Base-by-base conservation (phyloP, 306 rosid species). In the Sicyos edulis region DNA sequence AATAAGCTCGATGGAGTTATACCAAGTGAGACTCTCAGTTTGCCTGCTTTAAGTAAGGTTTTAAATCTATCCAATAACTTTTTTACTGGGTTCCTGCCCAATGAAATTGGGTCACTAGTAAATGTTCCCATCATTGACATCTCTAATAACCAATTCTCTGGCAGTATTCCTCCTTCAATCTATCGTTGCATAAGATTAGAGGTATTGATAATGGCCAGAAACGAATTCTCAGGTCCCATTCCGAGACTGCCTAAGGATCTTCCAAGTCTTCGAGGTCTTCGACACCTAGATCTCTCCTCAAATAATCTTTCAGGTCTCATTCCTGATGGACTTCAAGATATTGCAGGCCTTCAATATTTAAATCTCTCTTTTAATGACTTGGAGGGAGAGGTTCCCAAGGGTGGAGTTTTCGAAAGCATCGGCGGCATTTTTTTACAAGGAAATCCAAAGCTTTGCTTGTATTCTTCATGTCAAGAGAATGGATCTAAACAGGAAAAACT, bases 1-100 rank as follows among this genome's bases (percentile, higher is more conserved):
- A 91, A 91, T 78, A 76, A 54, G 74, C 86, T 91, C 76, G 80
- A 76, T 29, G 96, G 91, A 73, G 81, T 79, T 83, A 83, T 91
- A 64, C 86, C 89, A 7, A 26, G 19, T 72, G 89, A 84, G 77
- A 52, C 80, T 32, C 78, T 88, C 70, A 80, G 73, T 34, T 85
- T 88, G 56, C 83, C 81, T 15, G 75, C 77, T 77, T 77, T 91
- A 72, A 81, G 85, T 79, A 80, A 21, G 13, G n/a, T 75, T 77
- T 80, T 91, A 9, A 84, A 91, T 77, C 66, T 91, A 55, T 91
- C 97, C 0, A 77, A 17, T 10, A 91, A 91, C 79, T 72, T 70
- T 53, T 77, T 91, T 9, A 83, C 74, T 77, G 97, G 96, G 22
- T 65, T 77, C 70, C 78, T 91, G 57, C 97, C 96, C 45, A 53